Percentiles rank a stretch among this genome's conserved stretches.
These are phyloP conservation scores for Eucalyptus curtisii DNA, from an alignment of 345 rosid species.

Conservation along the genomic window DNA sequence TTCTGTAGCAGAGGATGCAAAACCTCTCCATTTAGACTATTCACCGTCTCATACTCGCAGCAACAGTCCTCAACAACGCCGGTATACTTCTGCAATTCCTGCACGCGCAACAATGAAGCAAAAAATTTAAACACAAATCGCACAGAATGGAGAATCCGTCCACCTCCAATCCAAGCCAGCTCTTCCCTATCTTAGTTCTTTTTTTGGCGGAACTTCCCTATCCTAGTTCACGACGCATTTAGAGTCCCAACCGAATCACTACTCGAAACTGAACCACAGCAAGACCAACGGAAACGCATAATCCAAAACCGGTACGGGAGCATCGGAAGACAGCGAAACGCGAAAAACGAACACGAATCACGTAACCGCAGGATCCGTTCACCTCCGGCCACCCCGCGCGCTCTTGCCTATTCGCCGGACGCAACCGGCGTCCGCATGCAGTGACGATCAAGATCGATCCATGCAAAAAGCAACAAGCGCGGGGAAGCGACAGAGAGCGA, in stretches of 20 bases:
- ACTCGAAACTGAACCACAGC: background rate
- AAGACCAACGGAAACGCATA: background rate
- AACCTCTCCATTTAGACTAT: constrained; percentile 43
- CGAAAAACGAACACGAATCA: background rate
- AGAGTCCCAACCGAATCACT: too few relatives aligned
- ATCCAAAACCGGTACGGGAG: background rate
- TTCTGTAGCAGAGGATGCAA: constrained; percentile 69
- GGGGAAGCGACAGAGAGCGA: background rate
- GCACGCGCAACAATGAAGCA: background rate
- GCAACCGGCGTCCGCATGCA: background rate
- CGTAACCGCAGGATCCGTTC: background rate
- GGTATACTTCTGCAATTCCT: constrained; percentile 38
- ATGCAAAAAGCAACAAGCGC: background rate
- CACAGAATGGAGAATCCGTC: background rate
- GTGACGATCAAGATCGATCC: background rate
- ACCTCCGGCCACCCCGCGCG: background rate
- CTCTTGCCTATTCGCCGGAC: background rate
- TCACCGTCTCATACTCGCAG: constrained; percentile 79
- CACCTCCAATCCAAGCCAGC: background rate
- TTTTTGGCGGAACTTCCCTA: too few relatives aligned
- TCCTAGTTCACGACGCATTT: background rate
- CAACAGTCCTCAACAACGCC: constrained; percentile 89
- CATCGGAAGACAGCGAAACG: background rate
- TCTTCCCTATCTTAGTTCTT: background rate
- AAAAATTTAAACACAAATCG: background rate